Conservation (phyloP, 225 moss, liverwort and hornwort genomes). For the Sphagnum contortum region DNA sequence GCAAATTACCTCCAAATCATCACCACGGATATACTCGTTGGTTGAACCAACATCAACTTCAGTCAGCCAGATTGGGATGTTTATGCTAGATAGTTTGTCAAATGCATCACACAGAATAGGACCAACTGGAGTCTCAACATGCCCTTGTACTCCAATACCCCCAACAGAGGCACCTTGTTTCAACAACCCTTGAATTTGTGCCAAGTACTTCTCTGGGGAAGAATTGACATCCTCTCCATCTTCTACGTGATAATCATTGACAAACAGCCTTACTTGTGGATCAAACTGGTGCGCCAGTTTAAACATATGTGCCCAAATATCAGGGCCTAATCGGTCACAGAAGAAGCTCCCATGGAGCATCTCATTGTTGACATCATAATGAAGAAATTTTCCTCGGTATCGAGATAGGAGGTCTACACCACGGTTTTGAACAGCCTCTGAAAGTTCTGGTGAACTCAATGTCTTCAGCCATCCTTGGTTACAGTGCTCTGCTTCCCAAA, state of each 20-base stretch:
- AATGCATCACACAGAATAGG: slow-evolving; percentile 49
- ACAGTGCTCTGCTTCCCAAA: slow-evolving; percentile 75
- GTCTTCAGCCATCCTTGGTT: slow-evolving; percentile 73
- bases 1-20: slow-evolving; percentile 70
- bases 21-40: slow-evolving; percentile 67
- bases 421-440: slow-evolving; percentile 51
- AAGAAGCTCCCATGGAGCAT: slow-evolving; percentile 91
- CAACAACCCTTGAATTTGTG: slow-evolving; percentile 43
- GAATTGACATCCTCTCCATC: slow-evolving; percentile 63
- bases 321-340: slow-evolving; percentile 35
- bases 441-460: slow-evolving; percentile 25
- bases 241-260: slow-evolving; percentile 84
- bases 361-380: slow-evolving; percentile 94
- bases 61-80: slow-evolving; percentile 80
- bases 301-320: slow-evolving; percentile 57
- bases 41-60: slow-evolving; percentile 70
- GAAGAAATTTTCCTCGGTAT: slow-evolving; percentile 63
- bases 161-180: slow-evolving; percentile 66
- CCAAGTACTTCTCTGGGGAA: slow-evolving; percentile 48
- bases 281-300: slow-evolving; percentile 55
- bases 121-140: slow-evolving; percentile 61
- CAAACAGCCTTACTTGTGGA: slow-evolving; percentile 51
- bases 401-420: slow-evolving; percentile 47
- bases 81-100: slow-evolving; percentile 37
- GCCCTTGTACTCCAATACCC: slow-evolving; percentile 88